phyloP scores from a whole-genome alignment of 1,284 basidiomycete genomes.

The Ustilago trichophora region DNA sequence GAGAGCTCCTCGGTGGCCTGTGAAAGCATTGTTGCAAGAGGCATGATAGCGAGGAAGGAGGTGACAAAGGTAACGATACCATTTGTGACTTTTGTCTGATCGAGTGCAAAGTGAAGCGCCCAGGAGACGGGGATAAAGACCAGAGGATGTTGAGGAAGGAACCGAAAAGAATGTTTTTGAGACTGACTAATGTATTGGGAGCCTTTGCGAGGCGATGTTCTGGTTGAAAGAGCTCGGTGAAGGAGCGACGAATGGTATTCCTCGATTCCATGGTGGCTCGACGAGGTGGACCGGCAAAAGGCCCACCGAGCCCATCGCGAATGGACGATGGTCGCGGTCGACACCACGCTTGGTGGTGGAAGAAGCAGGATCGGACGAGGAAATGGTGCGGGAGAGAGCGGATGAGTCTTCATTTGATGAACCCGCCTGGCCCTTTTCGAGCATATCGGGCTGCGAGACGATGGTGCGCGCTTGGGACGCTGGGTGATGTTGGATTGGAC shows the following conservation, averaged over 20 bases:
- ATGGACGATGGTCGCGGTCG: slow-evolving; percentile 35
- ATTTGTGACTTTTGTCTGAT: slow-evolving; percentile 29
- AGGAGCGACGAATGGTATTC: slow-evolving; percentile 39
- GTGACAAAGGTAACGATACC: slow-evolving; percentile 53
- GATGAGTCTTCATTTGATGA: slow-evolving; percentile 33
- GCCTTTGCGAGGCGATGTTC: slow-evolving; percentile 44
- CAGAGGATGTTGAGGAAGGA: slow-evolving; percentile 51
- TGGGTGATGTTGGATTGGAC: slow-evolving; percentile 29
- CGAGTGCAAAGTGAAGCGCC: slow-evolving; percentile 53
- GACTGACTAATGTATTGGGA: slow-evolving; percentile 26
- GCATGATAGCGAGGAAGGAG: slow-evolving; percentile 60
- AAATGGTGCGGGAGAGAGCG: slow-evolving; percentile 14
- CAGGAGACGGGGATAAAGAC: slow-evolving; percentile 57
- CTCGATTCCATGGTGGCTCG: slow-evolving; percentile 43
- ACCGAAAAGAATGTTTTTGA: slow-evolving; percentile 50
- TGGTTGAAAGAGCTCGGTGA: slow-evolving; percentile 51
- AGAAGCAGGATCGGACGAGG: slow-evolving; percentile 15
- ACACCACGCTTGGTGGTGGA: slow-evolving; percentile 14
- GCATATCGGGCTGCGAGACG: slow-evolving; percentile 37
- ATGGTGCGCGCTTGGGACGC: slow-evolving; percentile 45
- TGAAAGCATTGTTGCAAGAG: slow-evolving; percentile 54
- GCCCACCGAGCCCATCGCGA: slow-evolving; percentile 35
- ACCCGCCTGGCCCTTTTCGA: slow-evolving; percentile 36
- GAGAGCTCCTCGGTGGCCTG: slow-evolving; percentile 60
- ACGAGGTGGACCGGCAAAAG: slow-evolving; percentile 45